phyloP scores from a whole-genome alignment of 2,329 filamentous ascomycete genomes.

The Myrmaecium sp. region DNA sequence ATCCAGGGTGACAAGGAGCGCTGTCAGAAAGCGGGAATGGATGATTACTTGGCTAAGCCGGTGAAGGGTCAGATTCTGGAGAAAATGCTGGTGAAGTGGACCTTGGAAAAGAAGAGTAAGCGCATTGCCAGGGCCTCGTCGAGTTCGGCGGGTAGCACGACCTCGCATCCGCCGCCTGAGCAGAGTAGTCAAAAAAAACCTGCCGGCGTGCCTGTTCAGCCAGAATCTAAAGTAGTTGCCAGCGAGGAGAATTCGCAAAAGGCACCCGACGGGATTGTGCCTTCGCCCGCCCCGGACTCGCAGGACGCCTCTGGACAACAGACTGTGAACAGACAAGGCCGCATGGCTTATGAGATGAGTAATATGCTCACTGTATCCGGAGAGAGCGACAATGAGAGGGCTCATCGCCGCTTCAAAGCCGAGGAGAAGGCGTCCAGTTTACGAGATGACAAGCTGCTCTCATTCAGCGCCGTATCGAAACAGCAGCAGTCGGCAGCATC shows the following conservation, averaged over 20 bases:
- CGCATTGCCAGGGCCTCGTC: conserved; percentile 5
- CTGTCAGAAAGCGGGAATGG: conserved; percentile 58
- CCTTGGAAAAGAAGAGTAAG: conserved; percentile 26
- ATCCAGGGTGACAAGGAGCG: conserved; percentile 64
- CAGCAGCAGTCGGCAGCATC: conserved; percentile 7
- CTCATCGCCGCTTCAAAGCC: conserved; percentile 28
- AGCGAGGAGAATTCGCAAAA: neutral
- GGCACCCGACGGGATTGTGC: neutral
- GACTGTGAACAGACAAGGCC: too few relatives aligned
- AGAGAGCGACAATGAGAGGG: conserved; percentile 29
- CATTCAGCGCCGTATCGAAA: conserved; percentile 14
- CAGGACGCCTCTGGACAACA: too few relatives aligned
- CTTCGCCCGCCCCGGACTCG: too few relatives aligned
- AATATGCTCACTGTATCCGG: too few relatives aligned
- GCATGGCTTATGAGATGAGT: too few relatives aligned
- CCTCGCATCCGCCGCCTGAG: too few relatives aligned
- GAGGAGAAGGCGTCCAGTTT: conserved; percentile 38
- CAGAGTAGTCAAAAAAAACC: too few relatives aligned
- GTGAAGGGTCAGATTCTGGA: conserved; percentile 53
- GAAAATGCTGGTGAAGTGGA: conserved; percentile 56
- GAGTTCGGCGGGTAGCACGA: too few relatives aligned
- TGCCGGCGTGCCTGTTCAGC: neutral
- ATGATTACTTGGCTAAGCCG: conserved; percentile 58
- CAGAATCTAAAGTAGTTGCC: neutral
- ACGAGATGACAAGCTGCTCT: conserved; percentile 38